Conservation (phyloP, 495 filamentous ascomycete species). For the Penicillium silybi region DNA sequence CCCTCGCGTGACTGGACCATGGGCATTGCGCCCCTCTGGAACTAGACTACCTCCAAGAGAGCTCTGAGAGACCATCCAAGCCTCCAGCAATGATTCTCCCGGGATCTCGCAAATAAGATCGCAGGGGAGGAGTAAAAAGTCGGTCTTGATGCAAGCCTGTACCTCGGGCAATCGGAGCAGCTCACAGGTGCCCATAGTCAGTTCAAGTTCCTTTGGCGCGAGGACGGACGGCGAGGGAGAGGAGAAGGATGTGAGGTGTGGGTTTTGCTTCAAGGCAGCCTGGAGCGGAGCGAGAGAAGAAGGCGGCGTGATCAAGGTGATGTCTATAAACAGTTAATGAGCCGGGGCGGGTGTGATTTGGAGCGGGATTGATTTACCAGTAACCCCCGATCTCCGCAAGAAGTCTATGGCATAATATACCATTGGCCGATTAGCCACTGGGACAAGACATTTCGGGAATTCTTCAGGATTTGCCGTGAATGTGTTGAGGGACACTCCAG, state of each 20-base stretch:
- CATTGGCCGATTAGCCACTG: constrained; percentile 94
- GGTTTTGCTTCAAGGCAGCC: constrained; percentile 78
- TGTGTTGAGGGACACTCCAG: constrained; percentile 83
- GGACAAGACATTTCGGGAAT: constrained; percentile 70
- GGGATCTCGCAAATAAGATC: constrained; percentile 90
- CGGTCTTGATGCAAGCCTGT: constrained; percentile 63
- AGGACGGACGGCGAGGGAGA: constrained; percentile 70
- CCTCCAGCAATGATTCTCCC: constrained; percentile 72
- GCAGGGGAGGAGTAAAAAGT: constrained; percentile 90
- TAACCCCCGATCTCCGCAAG: constrained; percentile 80
- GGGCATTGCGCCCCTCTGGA: constrained; percentile 20
- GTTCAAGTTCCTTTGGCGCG: constrained; percentile 64
- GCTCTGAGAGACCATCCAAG: constrained; percentile 85
- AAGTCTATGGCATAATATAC: constrained; percentile 92
- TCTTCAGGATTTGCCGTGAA: constrained; percentile 89
- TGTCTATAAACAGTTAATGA: constrained; percentile 54
- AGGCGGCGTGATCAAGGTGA: constrained; percentile 78
- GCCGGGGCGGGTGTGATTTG: not conserved
- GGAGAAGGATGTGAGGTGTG: constrained; percentile 77
- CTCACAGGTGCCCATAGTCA: constrained; percentile 82
- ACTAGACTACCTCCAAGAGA: constrained; percentile 51
- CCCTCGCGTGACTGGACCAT: constrained; percentile 33
- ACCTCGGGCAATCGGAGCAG: constrained; percentile 79
- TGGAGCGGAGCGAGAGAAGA: constrained; percentile 66
- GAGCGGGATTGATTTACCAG: constrained; percentile 47